Percentiles rank a stretch among this genome's conserved stretches.
Evolutionary conservation across 441 rosid genomes (phyloP).

Genomic region (Jatropha multifida): DNA sequence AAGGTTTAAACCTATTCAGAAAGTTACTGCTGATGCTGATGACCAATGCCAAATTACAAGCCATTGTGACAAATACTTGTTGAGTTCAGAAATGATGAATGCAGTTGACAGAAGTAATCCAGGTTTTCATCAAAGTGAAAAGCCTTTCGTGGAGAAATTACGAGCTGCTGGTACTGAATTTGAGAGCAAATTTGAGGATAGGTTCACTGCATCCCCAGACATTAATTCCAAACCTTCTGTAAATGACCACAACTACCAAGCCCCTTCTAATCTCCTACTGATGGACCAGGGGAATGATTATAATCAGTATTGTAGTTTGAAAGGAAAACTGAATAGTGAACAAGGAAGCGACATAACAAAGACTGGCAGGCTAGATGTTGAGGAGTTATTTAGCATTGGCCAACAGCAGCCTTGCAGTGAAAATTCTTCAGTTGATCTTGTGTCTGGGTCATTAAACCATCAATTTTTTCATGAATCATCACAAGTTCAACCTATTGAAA

Average conservation of each 20-base stretch:
- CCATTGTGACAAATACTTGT: constrained; percentile 30
- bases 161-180: constrained; percentile 20
- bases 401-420: constrained; percentile 23
- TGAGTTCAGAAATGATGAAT: constrained; percentile 27
- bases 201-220: constrained; percentile 24
- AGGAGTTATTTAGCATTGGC: constrained; percentile 30
- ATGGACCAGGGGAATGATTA: constrained; percentile 20
- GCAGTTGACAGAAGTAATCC: constrained; percentile 24
- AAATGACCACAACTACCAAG: constrained; percentile 26
- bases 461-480: constrained; percentile 26
- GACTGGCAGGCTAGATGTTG: constrained; percentile 31
- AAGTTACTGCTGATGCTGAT: constrained; percentile 22
- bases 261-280: constrained; percentile 19
- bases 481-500: constrained; percentile 27
- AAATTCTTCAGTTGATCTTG: constrained; percentile 26
- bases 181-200: constrained; percentile 22
- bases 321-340: constrained; percentile 25
- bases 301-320: constrained; percentile 22
- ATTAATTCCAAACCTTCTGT: constrained; percentile 27
- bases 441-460: constrained; percentile 31
- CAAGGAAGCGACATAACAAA: constrained; percentile 24
- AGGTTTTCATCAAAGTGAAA: constrained; percentile 33
- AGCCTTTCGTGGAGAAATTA: constrained; percentile 25
- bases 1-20: constrained; percentile 30
- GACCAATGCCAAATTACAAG: constrained; percentile 21